Conservation (phyloP, 148 eudicot species). For the Bassia scoparia region DNA sequence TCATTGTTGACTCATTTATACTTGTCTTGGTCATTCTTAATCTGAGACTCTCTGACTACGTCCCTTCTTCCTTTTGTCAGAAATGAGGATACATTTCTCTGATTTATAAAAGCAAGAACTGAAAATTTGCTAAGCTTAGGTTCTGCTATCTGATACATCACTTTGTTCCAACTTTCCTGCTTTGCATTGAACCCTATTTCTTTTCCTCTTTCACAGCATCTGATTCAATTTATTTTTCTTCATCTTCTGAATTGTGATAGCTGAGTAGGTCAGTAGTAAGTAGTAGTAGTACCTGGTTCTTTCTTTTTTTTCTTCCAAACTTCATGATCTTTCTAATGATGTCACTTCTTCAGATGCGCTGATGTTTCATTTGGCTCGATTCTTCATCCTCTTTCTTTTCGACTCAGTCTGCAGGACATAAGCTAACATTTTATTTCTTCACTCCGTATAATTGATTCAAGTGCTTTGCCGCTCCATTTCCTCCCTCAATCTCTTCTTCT, state of each 20-base stretch:
- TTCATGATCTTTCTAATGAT: constrained; percentile 29
- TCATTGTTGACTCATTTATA: constrained; percentile 29
- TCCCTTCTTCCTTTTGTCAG: constrained; percentile 18
- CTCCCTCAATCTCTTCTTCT: constrained; percentile 30
- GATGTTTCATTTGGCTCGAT: constrained; percentile 28
- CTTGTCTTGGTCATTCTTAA: constrained; percentile 14
- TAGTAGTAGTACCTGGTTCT: constrained; percentile 20
- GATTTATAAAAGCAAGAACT: constrained; percentile 21
- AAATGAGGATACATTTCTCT: constrained; percentile 5
- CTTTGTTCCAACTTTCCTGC: constrained; percentile 16
- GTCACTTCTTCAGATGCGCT: constrained; percentile 29
- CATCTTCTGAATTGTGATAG: constrained; percentile 21
- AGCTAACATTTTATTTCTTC: constrained; percentile 43
- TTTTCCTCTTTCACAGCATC: constrained; percentile 26
- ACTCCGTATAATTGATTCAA: constrained; percentile 41
- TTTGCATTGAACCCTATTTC: constrained; percentile 3
- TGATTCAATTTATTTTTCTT: constrained; percentile 16
- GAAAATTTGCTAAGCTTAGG: constrained; percentile 11
- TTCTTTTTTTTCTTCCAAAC: constrained; percentile 23
- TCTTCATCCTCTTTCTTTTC: constrained; percentile 32
- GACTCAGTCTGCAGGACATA: constrained; percentile 39
- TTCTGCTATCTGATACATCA: constrained; percentile 7
- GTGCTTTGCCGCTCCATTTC: constrained; percentile 44
- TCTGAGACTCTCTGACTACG: constrained; percentile 19
- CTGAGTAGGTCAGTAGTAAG: too few species aligned